Conservation (phyloP, 768 basidiomycete species). For the Pisolithus tinctorius region DNA sequence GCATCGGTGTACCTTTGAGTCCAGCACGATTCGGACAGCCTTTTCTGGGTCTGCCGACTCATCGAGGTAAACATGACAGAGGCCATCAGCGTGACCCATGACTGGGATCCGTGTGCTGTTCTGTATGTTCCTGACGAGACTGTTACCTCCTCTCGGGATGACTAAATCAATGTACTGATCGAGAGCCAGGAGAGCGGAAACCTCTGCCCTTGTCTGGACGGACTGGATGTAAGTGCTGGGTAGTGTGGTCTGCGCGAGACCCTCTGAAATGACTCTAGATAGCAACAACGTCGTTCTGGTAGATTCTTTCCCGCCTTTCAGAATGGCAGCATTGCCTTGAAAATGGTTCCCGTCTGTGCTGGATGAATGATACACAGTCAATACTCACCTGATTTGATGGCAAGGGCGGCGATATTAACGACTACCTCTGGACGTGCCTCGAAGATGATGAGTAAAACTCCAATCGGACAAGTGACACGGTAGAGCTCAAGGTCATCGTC, state of each 20-base stretch:
- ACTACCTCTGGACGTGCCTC: constrained; percentile 97
- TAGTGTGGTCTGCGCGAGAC: constrained; percentile 65
- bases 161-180: constrained; percentile 95
- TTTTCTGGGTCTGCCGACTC: constrained; percentile 72
- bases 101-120: constrained; percentile 89
- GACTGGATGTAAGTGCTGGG: constrained; percentile 83
- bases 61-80: constrained; percentile 89
- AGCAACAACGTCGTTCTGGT: constrained; percentile 71
- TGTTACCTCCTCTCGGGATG: constrained; percentile 92
- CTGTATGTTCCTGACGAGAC: constrained; percentile 83
- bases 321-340: constrained; percentile 89
- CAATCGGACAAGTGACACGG: constrained; percentile 93
- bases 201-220: constrained; percentile 87
- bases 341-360: not conserved
- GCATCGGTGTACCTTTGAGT: constrained; percentile 69
- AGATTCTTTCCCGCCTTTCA: constrained; percentile 98
- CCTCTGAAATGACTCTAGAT: constrained; percentile 71
- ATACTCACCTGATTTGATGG: constrained; percentile 86
- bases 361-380: not conserved
- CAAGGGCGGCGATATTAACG: constrained; percentile 92
- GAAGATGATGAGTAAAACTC: constrained; percentile 93
- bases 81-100: constrained; percentile 98
- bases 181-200: constrained; percentile 76
- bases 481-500: constrained; percentile 86
- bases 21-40: constrained; percentile 74